These are phyloP conservation scores for Russula vinacea DNA, from an alignment of 768 basidiomycete species.

Conservation along the genomic window DNA sequence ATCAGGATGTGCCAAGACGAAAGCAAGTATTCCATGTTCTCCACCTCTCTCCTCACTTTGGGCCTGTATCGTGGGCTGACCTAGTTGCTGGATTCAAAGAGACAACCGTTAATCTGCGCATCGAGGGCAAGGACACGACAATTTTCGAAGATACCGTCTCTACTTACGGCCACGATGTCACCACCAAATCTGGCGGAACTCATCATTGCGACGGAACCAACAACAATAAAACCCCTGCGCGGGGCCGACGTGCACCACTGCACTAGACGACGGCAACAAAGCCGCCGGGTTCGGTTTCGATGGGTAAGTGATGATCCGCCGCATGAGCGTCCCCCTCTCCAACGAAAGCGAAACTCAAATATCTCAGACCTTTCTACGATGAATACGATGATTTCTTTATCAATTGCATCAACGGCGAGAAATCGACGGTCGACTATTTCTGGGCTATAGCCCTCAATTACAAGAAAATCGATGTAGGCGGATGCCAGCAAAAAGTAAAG, in stretches of 20 bases:
- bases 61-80: not conserved
- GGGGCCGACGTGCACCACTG: slow-evolving; percentile 44
- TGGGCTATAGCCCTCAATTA: not conserved
- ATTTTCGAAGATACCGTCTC: not conserved
- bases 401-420: not conserved
- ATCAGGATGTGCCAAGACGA: not conserved
- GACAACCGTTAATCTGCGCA: not conserved
- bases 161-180: slow-evolving; percentile 31
- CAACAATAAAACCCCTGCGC: slow-evolving; percentile 37
- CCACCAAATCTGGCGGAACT: slow-evolving; percentile 40
- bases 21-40: not conserved
- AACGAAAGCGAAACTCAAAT: not conserved
- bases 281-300: not conserved
- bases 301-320: slow-evolving; percentile 1
- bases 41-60: no score
- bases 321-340: no score
- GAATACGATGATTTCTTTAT: not conserved
- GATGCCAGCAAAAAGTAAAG: slow-evolving; percentile 1
- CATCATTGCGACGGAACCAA: slow-evolving; percentile 49
- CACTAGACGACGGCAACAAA: slow-evolving; percentile 42
- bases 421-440: not conserved
- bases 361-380: not conserved
- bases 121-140: not conserved
- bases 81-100: not conserved
- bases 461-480: no score